These are phyloP conservation scores for Aureobasidium sp. DNA, from an alignment of 2,329 filamentous ascomycete genomes.

Conservation along the genomic window DNA sequence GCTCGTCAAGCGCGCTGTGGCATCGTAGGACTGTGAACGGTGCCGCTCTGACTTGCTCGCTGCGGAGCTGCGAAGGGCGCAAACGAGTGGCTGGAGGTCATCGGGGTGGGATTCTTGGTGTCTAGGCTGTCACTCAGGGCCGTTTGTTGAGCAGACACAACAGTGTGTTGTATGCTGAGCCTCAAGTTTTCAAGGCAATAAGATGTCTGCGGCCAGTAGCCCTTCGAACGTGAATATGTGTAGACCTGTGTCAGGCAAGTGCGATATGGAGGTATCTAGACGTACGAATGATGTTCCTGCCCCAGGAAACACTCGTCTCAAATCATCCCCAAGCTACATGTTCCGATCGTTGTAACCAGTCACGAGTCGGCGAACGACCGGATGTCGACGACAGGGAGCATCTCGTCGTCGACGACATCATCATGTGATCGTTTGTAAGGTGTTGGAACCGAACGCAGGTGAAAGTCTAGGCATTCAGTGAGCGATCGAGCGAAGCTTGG, in stretches of 20 bases:
- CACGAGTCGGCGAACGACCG: not conserved
- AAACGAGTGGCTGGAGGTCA: too few species aligned
- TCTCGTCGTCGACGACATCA: not conserved
- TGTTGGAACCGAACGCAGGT: not conserved
- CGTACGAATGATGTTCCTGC: not conserved
- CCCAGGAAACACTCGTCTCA: too few species aligned
- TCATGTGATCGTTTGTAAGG: not conserved
- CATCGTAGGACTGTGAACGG: not conserved
- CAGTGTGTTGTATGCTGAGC: not conserved
- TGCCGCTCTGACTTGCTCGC: not conserved
- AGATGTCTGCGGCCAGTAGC: not conserved
- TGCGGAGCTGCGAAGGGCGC: not conserved
- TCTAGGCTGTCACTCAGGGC: not conserved
- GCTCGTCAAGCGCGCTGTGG: slow-evolving; percentile 1
- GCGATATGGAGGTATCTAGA: not conserved
- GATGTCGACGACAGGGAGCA: not conserved
- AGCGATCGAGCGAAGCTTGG: not conserved
- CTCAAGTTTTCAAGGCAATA: not conserved
- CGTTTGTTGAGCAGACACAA: not conserved
- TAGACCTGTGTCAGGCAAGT: not conserved
- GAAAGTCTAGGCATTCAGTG: not conserved
- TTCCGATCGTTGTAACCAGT: not conserved
- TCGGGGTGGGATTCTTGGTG: not conserved
- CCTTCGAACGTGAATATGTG: too few species aligned
- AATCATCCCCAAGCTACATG: too few species aligned